Evolutionary conservation across 129 eudicot species (phyloP).

Genomic region (Gnaphalium uliginosum): DNA sequence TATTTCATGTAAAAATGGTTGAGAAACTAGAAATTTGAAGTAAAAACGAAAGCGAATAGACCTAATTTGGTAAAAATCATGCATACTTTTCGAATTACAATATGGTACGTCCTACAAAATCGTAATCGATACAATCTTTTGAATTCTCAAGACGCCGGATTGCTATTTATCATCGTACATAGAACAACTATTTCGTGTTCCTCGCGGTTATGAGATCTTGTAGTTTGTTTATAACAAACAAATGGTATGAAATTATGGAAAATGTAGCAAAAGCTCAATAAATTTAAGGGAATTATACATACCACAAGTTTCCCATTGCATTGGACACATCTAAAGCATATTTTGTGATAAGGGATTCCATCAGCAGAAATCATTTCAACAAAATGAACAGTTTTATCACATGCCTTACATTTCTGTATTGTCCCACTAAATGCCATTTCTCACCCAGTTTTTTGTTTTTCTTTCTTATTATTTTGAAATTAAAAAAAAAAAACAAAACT

Average conservation of each 20-base stretch:
- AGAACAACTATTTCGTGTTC: neutral
- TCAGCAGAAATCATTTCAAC: conserved; percentile 79
- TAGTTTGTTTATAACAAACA: neutral
- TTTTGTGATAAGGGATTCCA: conserved; percentile 74
- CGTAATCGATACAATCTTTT: neutral
- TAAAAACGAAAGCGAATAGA: neutral
- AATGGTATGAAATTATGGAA: neutral
- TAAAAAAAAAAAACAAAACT: conserved; percentile 10
- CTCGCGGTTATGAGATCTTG: neutral
- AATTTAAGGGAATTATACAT: conserved; percentile 15
- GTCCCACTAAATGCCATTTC: conserved; percentile 74
- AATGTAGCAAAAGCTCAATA: neutral
- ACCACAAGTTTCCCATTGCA: conserved; percentile 81
- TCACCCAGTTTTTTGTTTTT: neutral
- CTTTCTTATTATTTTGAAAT: neutral
- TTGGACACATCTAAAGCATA: conserved; percentile 73
- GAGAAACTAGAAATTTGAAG: neutral
- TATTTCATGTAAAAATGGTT: neutral
- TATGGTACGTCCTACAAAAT: neutral
- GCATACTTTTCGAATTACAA: neutral
- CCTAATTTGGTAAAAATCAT: neutral
- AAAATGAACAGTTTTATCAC: conserved; percentile 78
- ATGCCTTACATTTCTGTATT: conserved; percentile 75
- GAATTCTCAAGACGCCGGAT: neutral
- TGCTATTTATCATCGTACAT: neutral